A percentile compares a stretch with the other conserved stretches of the same genome.
Conservation (phyloP, 441 rosid genomes). For the Raphanus hybrid region DNA sequence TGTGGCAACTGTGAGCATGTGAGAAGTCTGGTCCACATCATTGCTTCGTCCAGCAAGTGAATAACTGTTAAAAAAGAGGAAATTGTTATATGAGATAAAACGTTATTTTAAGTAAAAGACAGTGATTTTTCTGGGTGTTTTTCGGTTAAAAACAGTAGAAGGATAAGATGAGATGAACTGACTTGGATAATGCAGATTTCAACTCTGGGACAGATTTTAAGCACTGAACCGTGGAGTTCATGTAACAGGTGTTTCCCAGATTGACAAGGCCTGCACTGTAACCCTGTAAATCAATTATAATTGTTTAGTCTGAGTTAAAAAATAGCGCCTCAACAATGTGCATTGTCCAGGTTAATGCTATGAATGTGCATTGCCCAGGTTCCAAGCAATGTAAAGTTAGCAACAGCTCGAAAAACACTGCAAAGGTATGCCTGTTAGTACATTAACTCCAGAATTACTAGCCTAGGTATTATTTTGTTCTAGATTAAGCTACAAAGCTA, state of each 20-base stretch:
- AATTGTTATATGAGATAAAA: background rate
- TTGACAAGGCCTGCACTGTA: conserved; percentile 86
- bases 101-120: background rate
- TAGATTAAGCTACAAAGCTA: no score
- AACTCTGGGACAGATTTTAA: conserved; percentile 93
- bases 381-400: conserved; percentile 3
- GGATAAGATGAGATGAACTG: conserved; percentile 33
- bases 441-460: background rate
- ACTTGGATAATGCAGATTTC: conserved; percentile 78
- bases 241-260: conserved; percentile 94
- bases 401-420: background rate
- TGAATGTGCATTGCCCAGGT: background rate
- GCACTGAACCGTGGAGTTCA: conserved; percentile 94
- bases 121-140: background rate
- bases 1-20: conserved; percentile 88
- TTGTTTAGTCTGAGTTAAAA: no score
- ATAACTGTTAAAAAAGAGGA: conserved; percentile 53
- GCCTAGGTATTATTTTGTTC: no score
- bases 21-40: conserved; percentile 88
- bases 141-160: background rate
- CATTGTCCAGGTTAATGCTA: conserved; percentile 17
- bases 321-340: no score
- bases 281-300: conserved; percentile 57
- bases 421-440: conserved; percentile 2
- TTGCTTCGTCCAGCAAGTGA: conserved; percentile 64